Percentiles rank a stretch among this genome's conserved stretches.
Conservation (phyloP, 257 asterid species). For the Plectranthus barbatus region DNA sequence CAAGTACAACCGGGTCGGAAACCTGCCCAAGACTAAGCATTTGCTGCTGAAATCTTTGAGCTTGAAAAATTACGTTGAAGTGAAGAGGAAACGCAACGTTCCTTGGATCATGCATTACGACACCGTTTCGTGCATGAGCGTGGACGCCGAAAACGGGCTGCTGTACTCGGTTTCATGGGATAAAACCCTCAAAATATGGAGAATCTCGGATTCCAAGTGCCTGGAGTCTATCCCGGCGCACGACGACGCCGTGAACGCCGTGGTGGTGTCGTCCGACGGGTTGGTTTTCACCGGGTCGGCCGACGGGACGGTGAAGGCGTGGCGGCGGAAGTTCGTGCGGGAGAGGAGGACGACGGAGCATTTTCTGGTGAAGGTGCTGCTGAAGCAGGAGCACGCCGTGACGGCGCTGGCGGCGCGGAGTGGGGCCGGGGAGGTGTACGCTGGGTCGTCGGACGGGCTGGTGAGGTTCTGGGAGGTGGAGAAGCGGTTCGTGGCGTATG, state of each 20-base stretch:
- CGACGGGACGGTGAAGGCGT: slow-evolving; percentile 77
- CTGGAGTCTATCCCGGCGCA: slow-evolving; percentile 65
- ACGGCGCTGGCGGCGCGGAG: slow-evolving; percentile 48
- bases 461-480: too few relatives aligned
- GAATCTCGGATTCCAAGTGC: slow-evolving; percentile 62
- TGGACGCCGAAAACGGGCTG: slow-evolving; percentile 43
- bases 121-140: slow-evolving; percentile 59
- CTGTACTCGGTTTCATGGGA: slow-evolving; percentile 89
- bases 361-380: slow-evolving; percentile 39
- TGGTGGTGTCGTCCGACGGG: slow-evolving; percentile 41
- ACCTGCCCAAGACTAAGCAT: slow-evolving; percentile 53
- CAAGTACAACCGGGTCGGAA: slow-evolving; percentile 24
- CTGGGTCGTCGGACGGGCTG: too few relatives aligned
- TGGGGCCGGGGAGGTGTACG: slow-evolving; percentile 42
- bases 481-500: slow-evolving; percentile 34
- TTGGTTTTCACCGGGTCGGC: slow-evolving; percentile 76
- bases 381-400: slow-evolving; percentile 53
- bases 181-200: slow-evolving; percentile 69
- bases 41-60: slow-evolving; percentile 38
- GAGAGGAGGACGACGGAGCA: slow-evolving; percentile 27
- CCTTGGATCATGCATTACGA: slow-evolving; percentile 74
- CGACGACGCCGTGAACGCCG: slow-evolving; percentile 61
- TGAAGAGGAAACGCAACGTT: slow-evolving; percentile 29
- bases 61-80: slow-evolving; percentile 49
- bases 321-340: slow-evolving; percentile 58